These are phyloP conservation scores for Pinus tabuliformis DNA, from an alignment of 75 land plant genomes.

Conservation along the genomic window DNA sequence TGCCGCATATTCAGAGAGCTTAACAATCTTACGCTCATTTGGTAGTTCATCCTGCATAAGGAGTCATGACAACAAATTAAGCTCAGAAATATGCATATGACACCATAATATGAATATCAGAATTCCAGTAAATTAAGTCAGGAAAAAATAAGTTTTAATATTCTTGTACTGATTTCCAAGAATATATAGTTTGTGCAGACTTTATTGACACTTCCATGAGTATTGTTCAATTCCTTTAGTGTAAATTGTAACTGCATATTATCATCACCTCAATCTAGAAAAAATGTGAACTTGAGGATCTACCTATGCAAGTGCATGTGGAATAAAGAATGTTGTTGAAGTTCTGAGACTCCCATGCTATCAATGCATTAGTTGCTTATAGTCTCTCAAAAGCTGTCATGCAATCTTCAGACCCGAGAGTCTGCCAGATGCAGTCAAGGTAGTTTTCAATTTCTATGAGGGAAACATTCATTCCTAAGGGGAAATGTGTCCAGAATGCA, in stretches of 20 bases:
- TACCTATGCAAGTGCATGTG: background rate
- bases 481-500: background rate
- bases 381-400: background rate
- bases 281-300: background rate
- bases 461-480: background rate
- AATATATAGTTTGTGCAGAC: background rate
- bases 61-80: background rate
- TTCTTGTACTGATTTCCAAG: background rate
- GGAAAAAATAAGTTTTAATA: background rate
- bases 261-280: background rate
- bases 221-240: background rate
- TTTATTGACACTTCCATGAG: background rate
- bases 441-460: background rate
- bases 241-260: background rate
- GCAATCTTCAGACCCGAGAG: background rate
- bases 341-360: background rate
- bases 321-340: background rate
- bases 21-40: constrained; percentile 84
- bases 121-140: background rate
- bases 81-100: background rate
- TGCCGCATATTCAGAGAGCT: constrained; percentile 94
- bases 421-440: background rate
- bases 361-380: background rate
- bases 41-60: constrained; percentile 57
- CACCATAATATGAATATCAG: background rate